phyloP scores from a whole-genome alignment of 2,329 filamentous ascomycete genomes.

The Fusarium palustre region DNA sequence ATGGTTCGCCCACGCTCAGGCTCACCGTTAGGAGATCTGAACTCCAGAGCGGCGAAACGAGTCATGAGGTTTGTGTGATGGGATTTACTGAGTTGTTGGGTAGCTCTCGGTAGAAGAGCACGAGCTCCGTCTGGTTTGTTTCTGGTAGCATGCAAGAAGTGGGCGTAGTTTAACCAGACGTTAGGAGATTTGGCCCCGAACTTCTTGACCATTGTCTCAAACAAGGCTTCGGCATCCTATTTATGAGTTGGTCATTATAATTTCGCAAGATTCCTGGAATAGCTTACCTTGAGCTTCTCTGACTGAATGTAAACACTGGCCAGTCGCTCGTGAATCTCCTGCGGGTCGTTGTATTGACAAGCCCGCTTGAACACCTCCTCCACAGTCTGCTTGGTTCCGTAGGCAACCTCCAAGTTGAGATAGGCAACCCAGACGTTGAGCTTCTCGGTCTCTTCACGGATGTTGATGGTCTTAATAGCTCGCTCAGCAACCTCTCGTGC shows the following conservation, averaged over 20 bases:
- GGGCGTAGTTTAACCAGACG: slow-evolving; percentile 95
- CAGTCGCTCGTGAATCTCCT: slow-evolving; percentile 89
- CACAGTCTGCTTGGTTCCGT: slow-evolving; percentile 83
- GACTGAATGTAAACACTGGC: slow-evolving; percentile 96
- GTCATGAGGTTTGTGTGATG: slow-evolving; percentile 77
- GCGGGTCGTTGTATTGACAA: slow-evolving; percentile 91
- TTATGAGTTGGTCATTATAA: slow-evolving; percentile 47
- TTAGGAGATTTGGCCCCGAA: slow-evolving; percentile 82
- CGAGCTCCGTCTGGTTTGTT: slow-evolving; percentile 79
- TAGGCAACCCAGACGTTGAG: slow-evolving; percentile 95
- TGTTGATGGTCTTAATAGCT: slow-evolving; percentile 89
- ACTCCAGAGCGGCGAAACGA: slow-evolving; percentile 93
- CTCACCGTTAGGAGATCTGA: slow-evolving; percentile 83
- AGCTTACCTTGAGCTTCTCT: slow-evolving; percentile 80
- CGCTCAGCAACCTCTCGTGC: slow-evolving; percentile 91
- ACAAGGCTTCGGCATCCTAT: slow-evolving; percentile 88
- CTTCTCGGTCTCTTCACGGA: slow-evolving; percentile 91
- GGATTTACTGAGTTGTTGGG: slow-evolving; percentile 80
- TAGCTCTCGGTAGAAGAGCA: slow-evolving; percentile 82
- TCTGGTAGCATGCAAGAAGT: slow-evolving; percentile 84
- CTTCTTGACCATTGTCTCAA: slow-evolving; percentile 88
- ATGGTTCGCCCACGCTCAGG: slow-evolving; percentile 93
- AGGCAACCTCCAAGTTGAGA: slow-evolving; percentile 93
- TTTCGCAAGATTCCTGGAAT: not conserved
- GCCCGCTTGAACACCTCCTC: slow-evolving; percentile 91